Evolutionary conservation across 2,329 filamentous ascomycete species (phyloP).

Genomic region (Cytospora leucostoma): DNA sequence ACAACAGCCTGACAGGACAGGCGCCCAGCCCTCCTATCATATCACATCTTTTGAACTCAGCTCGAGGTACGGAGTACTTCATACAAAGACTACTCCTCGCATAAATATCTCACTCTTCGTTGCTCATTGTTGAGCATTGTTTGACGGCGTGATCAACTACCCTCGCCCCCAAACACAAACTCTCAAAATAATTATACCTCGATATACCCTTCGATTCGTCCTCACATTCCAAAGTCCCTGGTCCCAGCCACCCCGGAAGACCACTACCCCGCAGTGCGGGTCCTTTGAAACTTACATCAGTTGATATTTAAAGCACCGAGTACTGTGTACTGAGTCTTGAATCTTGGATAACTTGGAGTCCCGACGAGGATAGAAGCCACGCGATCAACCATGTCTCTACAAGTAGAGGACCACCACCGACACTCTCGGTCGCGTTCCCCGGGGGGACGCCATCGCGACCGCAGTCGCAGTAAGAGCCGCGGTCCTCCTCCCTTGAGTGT

Average conservation of each 20-base stretch:
- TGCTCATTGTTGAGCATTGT: not conserved
- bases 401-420: conserved; percentile 47
- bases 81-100: not conserved
- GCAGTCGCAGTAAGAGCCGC: conserved; percentile 37
- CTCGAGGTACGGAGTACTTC: not conserved
- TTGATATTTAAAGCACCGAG: not conserved
- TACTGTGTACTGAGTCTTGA: not conserved
- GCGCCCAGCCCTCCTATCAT: not conserved
- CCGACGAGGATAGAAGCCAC: not conserved
- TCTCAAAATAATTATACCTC: not conserved
- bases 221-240: conserved; percentile 3
- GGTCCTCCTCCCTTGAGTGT: conserved; percentile 37
- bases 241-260: conserved; percentile 16
- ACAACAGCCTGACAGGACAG: not conserved
- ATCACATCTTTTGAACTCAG: not conserved
- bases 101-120: not conserved
- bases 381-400: conserved; percentile 50
- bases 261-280: conserved; percentile 24
- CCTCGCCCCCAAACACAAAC: not conserved
- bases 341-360: not conserved
- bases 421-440: conserved; percentile 50
- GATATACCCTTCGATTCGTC: not conserved
- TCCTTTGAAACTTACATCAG: not conserved
- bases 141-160: not conserved
- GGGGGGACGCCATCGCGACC: conserved; percentile 41